Evolutionary conservation across 1,284 basidiomycete genomes (phyloP).

Genomic region (Ganoderma sp.): DNA sequence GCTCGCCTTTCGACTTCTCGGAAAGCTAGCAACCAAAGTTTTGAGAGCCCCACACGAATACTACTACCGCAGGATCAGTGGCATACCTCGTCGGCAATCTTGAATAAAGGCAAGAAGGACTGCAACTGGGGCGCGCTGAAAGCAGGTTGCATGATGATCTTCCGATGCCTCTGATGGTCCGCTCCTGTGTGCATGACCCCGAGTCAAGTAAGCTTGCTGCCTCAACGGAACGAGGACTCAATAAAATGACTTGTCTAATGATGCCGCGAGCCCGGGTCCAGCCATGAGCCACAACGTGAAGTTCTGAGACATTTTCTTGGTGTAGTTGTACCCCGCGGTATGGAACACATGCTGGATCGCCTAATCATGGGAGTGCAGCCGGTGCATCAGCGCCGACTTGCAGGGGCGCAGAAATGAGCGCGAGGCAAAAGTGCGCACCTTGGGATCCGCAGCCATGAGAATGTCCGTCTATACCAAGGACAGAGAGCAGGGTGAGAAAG

Average conservation of each 20-base stretch:
- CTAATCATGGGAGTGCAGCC: constrained; percentile 14
- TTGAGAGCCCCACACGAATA: too few species aligned
- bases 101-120: constrained; percentile 35
- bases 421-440: constrained; percentile 9
- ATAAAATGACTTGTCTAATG: constrained; percentile 23
- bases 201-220: background rate
- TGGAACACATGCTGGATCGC: constrained; percentile 39
- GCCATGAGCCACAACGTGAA: constrained; percentile 21
- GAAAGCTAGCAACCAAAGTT: constrained; percentile 19
- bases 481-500: background rate
- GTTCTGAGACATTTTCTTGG: constrained; percentile 29
- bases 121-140: constrained; percentile 36
- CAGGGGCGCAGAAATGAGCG: background rate
- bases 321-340: constrained; percentile 36
- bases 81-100: constrained; percentile 28
- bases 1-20: constrained; percentile 30
- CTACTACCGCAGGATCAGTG: too few species aligned
- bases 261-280: constrained; percentile 31
- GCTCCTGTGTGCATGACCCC: constrained; percentile 20
- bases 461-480: constrained; percentile 9
- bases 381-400: too few species aligned
- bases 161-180: constrained; percentile 39
- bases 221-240: background rate
- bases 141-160: constrained; percentile 40
- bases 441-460: constrained; percentile 27